These are phyloP conservation scores for Peniophora sp. DNA, from an alignment of 1,284 basidiomycete genomes.

Conservation along the genomic window DNA sequence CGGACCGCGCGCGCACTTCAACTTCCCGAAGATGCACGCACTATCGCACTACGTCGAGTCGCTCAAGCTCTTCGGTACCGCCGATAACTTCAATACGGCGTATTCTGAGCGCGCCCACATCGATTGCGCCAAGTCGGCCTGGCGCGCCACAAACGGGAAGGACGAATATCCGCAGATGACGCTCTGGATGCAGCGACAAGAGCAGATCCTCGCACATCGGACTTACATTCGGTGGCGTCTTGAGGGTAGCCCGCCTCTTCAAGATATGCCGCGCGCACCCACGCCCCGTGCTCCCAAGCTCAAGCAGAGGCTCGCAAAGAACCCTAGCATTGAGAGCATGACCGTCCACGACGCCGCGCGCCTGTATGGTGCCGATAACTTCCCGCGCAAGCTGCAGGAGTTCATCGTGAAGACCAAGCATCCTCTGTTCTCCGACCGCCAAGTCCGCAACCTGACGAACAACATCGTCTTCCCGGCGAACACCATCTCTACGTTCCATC, in stretches of 20 bases:
- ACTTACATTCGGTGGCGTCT: neutral
- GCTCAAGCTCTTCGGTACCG: conserved; percentile 20
- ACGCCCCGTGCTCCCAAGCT: neutral
- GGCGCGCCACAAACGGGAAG: conserved; percentile 20
- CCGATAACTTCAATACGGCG: conserved; percentile 25
- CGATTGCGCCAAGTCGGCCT: conserved; percentile 24
- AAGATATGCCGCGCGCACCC: conserved; percentile 4
- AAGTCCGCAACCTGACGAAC: neutral
- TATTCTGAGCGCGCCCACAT: conserved; percentile 23
- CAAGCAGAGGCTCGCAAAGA: neutral
- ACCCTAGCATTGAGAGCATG: neutral
- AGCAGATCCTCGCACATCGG: conserved; percentile 13
- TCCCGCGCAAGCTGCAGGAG: neutral
- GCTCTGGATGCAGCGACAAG: conserved; percentile 21
- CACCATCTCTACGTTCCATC: conserved; percentile 16
- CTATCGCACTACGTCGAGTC: conserved; percentile 18
- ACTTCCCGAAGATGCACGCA: conserved; percentile 16
- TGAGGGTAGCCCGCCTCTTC: conserved; percentile 5
- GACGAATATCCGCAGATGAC: conserved; percentile 26
- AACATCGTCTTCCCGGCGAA: conserved; percentile 8
- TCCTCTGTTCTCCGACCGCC: neutral
- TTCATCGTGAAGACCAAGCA: neutral
- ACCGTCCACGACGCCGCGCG: neutral
- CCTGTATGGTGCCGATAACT: neutral
- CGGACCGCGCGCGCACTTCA: conserved; percentile 8